Evolutionary conservation across 2,329 filamentous ascomycete species (phyloP), one percentile per base, ranked within the genome.

Genomic region (Clarireedia paspali): DNA sequence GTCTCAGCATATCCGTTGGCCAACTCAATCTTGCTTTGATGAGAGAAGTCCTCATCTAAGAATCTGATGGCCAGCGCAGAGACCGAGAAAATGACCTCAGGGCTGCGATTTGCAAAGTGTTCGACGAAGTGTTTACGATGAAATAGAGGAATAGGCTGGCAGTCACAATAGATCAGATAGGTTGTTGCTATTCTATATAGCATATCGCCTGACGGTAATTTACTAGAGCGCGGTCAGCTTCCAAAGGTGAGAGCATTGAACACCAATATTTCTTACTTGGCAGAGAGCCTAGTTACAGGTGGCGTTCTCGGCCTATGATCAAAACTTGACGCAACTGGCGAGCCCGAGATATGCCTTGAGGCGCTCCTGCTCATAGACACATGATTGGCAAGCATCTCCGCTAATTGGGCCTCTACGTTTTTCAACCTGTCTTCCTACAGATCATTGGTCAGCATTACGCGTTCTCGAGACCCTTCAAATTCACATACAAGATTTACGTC

Each of bases 111-210:
- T 14, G 66, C 60, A 6, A 78, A 62, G 39, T 68, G 73, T 5
- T 65, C 58, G 7, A 77, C 54, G 57, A 79, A 77, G 1, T 60
- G 68, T 4, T 68, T 66, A 10, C 69, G 62, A 17, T 72, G 67
- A 50, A 80, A 80, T 0, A 80, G 65, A 15, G 73, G 72, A 23
- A 80, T 66, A 5, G 77, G 76, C 50, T 80, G 77, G 24, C 72
- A 74, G 52, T 79, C 74, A 54, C 75, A 77, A 59, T 75, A 79
- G 4, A 69, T 62, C 3, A 78, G 60, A 60, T 79, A 80, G 2
- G 72, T 62, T 47, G 74, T 68, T 12, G 72, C 73, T 14, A 74
- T 64, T 5, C 65, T 64, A 7, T 69, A 55, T 5, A 76, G 68
- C 24, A 71, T 66, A 30, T 74, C 70, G 68, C 68, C 71, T 2